A percentile compares a stretch with the other conserved stretches of the same genome.
phyloP scores from a whole-genome alignment of 1,139 yeast species.

The Taphrina deformans region DNA sequence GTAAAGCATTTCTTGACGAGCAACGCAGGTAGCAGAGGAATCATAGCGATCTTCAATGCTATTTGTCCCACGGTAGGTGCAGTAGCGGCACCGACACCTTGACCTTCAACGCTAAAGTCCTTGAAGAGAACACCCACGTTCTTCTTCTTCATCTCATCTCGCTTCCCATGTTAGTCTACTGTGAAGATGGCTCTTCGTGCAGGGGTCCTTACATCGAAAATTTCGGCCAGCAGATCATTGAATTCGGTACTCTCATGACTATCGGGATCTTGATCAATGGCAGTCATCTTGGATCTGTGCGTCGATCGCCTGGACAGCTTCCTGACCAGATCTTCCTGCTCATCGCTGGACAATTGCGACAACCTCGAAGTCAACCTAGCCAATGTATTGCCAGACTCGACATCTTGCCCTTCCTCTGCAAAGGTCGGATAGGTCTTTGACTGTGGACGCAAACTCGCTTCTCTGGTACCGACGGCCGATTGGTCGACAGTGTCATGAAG shows the following conservation, averaged over 20 bases:
- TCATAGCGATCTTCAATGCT: slow-evolving; percentile 38
- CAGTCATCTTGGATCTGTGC: not conserved
- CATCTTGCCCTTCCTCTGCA: not conserved
- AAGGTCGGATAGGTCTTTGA: not conserved
- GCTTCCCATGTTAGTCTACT: too few species aligned
- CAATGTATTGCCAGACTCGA: slow-evolving; percentile 12
- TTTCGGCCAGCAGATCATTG: slow-evolving; percentile 25
- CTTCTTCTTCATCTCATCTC: slow-evolving; percentile 34
- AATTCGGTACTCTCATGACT: slow-evolving; percentile 8
- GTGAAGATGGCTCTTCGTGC: too few species aligned
- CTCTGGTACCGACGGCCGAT: not conserved
- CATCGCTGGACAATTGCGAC: slow-evolving; percentile 17
- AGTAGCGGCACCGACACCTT: slow-evolving; percentile 56
- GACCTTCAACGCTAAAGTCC: slow-evolving; percentile 53
- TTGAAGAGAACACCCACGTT: slow-evolving; percentile 53
- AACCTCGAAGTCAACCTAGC: slow-evolving; percentile 8
- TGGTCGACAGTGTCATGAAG: not conserved
- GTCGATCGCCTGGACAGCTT: slow-evolving; percentile 23
- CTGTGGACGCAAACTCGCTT: not conserved
- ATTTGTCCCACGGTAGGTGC: slow-evolving; percentile 54
- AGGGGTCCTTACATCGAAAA: slow-evolving; percentile 10
- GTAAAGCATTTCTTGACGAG: slow-evolving; percentile 11
- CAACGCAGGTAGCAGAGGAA: slow-evolving; percentile 19
- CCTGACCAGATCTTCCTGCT: slow-evolving; percentile 10
- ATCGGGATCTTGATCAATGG: not conserved